Base-by-base conservation (phyloP, 1,284 basidiomycete genomes). In the Cerrena zonata region DNA sequence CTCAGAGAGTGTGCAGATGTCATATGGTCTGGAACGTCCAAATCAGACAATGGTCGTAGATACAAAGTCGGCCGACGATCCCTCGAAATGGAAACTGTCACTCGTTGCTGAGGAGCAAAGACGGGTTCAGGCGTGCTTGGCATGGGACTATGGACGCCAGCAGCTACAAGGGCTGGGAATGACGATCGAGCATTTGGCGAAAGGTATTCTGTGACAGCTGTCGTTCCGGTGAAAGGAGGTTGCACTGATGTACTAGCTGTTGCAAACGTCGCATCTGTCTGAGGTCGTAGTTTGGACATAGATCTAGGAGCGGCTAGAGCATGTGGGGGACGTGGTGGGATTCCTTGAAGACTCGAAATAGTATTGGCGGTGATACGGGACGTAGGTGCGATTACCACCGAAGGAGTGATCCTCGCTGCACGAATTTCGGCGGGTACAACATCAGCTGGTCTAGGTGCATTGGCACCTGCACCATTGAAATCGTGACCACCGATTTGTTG, bases 51-150 rank as follows among this genome's bases (percentile, higher is more conserved):
- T 7, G 63, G 79, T 19, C 82, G 78, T 57, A 89, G 70, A 43
- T 79, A 69, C 24, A 89, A 70, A 24, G 70, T 73, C 12, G 86
- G 85, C 2, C 81, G 73, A 19, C 66, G 66, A 48, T 75, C 77
- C 26, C 65, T 62, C 40, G 73, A 67, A 48, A 73, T 76, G 40
- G 70, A 69, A 19, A 86, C 70, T 0, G 82, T 84, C 7, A 88
- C 85, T 4, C 78, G 76, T 51, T 76, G 66, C 7, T 55, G 56
- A 1, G 52, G 51, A 38, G 58, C 54, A 15, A 56, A 56, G 23
- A 22, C 43, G 22, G 48, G 22, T 21, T 12, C 23, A 23, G 41
- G 48, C n/a, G n/a, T n/a, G 43, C 46, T 39, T 49, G 48, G 45
- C 12, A 41, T 36, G 48, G 45, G 18, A 27, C 25, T 37, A 38